Evolutionary conservation across 305 asterid genomes (phyloP).

Genomic region (Solanum hybrid): DNA sequence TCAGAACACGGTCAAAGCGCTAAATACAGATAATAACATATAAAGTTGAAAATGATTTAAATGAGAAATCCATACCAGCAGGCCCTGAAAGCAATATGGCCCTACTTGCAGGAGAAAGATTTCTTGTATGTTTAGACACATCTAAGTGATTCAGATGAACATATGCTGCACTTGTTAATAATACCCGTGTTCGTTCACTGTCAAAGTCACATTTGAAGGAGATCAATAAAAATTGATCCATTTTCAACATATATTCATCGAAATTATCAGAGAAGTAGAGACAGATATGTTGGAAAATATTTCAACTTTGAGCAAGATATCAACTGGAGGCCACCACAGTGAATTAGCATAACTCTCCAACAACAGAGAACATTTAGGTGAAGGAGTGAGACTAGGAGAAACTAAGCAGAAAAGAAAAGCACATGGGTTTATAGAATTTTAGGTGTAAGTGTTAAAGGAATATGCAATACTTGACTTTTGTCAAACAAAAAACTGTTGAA

Average conservation of each 20-base stretch:
- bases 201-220: constrained; percentile 10
- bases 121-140: constrained; percentile 71
- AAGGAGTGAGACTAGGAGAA: not conserved
- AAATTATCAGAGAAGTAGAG: not conserved
- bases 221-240: not conserved
- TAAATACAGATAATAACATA: not conserved
- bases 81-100: constrained; percentile 88
- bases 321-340: not conserved
- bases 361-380: not conserved
- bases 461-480: not conserved
- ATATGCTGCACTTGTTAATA: constrained; percentile 79
- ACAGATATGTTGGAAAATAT: not conserved
- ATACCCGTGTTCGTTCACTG: constrained; percentile 67
- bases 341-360: not conserved
- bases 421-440: not conserved
- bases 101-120: constrained; percentile 87
- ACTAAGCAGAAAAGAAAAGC: not conserved
- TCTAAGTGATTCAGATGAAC: constrained; percentile 76
- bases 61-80: constrained; percentile 43
- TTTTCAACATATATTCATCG: not conserved
- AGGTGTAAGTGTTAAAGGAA: not conserved
- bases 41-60: not conserved
- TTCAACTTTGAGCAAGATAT: not conserved
- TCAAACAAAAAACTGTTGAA: not conserved
- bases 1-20: not conserved